Conservation (phyloP, 2,329 filamentous ascomycete genomes). For the Xenoacremonium recifei region DNA sequence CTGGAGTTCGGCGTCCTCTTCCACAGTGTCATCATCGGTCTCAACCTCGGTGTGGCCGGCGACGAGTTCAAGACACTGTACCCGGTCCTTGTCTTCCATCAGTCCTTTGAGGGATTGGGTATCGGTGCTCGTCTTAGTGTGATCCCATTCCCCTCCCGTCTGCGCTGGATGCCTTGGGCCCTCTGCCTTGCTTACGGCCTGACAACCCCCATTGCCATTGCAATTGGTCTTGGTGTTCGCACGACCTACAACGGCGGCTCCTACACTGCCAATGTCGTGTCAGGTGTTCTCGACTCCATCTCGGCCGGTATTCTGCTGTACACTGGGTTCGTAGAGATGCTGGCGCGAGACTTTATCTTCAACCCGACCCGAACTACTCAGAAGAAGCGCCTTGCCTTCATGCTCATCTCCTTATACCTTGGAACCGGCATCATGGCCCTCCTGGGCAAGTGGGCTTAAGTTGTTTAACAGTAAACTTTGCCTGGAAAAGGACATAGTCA, state of each 20-base stretch:
- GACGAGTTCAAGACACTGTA: slow-evolving; percentile 56
- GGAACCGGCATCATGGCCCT: slow-evolving; percentile 75
- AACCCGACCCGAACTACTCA: slow-evolving; percentile 69
- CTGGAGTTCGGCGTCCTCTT: slow-evolving; percentile 88
- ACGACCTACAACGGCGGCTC: slow-evolving; percentile 24
- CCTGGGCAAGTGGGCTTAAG: slow-evolving; percentile 74
- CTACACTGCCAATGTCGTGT: slow-evolving; percentile 57
- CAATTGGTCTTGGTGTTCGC: slow-evolving; percentile 45
- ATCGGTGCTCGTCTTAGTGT: slow-evolving; percentile 70
- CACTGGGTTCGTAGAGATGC: slow-evolving; percentile 81
- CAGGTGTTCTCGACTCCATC: slow-evolving; percentile 80
- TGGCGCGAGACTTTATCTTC: slow-evolving; percentile 79
- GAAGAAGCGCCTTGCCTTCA: slow-evolving; percentile 44
- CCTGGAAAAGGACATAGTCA: too few species aligned
- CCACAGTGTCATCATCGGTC: slow-evolving; percentile 81
- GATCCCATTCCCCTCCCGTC: slow-evolving; percentile 37
- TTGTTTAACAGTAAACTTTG: too few species aligned
- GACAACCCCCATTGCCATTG: slow-evolving; percentile 51
- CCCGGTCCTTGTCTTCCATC: slow-evolving; percentile 71
- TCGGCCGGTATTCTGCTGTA: slow-evolving; percentile 85
- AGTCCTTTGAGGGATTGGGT: slow-evolving; percentile 83
- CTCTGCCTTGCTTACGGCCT: slow-evolving; percentile 48
- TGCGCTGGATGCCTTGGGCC: slow-evolving; percentile 45
- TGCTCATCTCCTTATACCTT: slow-evolving; percentile 61
- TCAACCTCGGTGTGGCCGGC: slow-evolving; percentile 59